Conservation (phyloP, 208 protist species). For the Jaenimonas drosophilae region DNA sequence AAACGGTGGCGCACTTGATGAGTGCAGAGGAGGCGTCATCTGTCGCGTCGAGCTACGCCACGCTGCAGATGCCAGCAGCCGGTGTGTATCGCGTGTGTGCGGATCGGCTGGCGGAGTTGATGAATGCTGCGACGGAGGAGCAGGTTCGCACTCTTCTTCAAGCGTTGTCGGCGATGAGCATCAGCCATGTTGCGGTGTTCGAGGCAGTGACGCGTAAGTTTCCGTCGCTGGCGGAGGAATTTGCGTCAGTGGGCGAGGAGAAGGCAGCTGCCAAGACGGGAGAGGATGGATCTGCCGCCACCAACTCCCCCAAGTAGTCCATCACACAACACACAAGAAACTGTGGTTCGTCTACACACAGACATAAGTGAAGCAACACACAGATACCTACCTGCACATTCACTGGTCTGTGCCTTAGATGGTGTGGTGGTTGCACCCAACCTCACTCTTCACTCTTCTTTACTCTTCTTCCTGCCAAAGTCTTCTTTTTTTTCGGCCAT, state of each 20-base stretch:
- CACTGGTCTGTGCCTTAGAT: no score
- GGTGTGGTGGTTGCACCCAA: no score
- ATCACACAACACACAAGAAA: no score
- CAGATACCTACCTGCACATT: no score
- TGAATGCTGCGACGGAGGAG: slow-evolving; percentile 19
- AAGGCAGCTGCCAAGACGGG: no score
- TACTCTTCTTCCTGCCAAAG: neutral
- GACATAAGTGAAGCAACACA: no score
- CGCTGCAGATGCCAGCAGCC: slow-evolving; percentile 21
- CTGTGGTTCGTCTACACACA: no score
- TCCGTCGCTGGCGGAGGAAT: no score
- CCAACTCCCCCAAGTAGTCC: no score
- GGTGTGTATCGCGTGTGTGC: slow-evolving; percentile 39
- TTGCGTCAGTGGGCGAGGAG: no score
- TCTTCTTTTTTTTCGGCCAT: neutral
- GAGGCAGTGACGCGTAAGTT: no score
- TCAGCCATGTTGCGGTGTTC: slow-evolving; percentile 7
- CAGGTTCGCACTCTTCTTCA: slow-evolving; percentile 20
- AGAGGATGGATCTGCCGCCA: no score
- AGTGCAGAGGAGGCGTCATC: slow-evolving; percentile 20
- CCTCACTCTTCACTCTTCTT: neutral
- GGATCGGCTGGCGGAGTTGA: slow-evolving; percentile 15
- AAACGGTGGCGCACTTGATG: slow-evolving; percentile 46
- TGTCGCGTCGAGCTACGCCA: slow-evolving; percentile 43
- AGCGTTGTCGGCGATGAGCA: slow-evolving; percentile 14